Conservation (phyloP, 83 land plant genomes). For the Diphasiastrum complanatum region DNA sequence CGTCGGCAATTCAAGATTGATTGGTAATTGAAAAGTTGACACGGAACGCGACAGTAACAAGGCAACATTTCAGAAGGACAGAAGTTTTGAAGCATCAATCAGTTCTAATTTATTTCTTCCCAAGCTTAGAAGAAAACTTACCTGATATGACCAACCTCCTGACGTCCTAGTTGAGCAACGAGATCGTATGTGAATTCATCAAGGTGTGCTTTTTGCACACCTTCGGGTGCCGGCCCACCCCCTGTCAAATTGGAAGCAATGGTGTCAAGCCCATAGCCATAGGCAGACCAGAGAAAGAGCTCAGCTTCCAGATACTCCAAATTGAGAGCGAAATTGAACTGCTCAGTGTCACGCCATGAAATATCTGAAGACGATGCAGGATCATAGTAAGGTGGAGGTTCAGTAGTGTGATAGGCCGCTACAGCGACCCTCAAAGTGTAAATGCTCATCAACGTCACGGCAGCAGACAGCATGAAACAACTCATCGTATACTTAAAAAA, state of each 20-base stretch:
- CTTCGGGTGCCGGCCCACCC: slow-evolving; percentile 1
- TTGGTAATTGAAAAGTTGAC: neutral
- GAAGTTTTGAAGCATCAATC: neutral
- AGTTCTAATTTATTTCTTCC: neutral
- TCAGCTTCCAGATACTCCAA: no score
- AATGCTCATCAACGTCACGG: no score
- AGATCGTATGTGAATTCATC: neutral
- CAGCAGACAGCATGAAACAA: no score
- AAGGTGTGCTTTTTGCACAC: neutral
- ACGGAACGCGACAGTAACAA: no score
- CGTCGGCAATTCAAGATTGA: neutral
- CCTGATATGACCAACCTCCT: slow-evolving; percentile 10
- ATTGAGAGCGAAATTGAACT: no score
- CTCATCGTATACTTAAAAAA: no score
- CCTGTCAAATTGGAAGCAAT: neutral
- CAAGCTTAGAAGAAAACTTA: neutral
- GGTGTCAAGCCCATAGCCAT: slow-evolving; percentile 2
- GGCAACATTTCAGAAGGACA: neutral
- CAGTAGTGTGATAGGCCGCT: no score
- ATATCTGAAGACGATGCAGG: no score
- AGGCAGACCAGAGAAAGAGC: no score
- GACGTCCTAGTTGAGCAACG: slow-evolving; percentile 1
- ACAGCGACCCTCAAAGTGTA: no score
- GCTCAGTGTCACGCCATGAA: no score
- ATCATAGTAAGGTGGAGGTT: no score